Percentiles rank a stretch among this genome's conserved stretches.
These are phyloP conservation scores for Penicillium sp. DNA, from an alignment of 2,329 filamentous ascomycete species.

Conservation along the genomic window DNA sequence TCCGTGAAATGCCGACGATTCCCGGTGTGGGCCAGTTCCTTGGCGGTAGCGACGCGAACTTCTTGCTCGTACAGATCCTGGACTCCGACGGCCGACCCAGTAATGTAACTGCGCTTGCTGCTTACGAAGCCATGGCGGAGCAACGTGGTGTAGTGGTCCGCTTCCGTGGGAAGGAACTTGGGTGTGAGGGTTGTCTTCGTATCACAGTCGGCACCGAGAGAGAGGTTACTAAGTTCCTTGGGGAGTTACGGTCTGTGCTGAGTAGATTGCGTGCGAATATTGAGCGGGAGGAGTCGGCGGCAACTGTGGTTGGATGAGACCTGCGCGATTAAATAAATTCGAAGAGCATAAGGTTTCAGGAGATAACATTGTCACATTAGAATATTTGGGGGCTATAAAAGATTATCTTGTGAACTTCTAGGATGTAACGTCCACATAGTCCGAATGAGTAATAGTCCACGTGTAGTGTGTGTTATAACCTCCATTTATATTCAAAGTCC, in stretches of 20 bases:
- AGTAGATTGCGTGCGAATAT: slow-evolving; percentile 48
- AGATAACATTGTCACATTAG: not conserved
- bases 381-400: not conserved
- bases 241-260: slow-evolving; percentile 59
- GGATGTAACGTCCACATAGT: too few relatives aligned
- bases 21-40: slow-evolving; percentile 75
- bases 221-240: slow-evolving; percentile 77
- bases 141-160: slow-evolving; percentile 85
- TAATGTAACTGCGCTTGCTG: slow-evolving; percentile 71
- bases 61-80: slow-evolving; percentile 85
- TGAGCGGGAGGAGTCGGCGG: slow-evolving; percentile 50
- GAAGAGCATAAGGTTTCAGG: not conserved
- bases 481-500: too few relatives aligned
- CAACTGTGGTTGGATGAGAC: slow-evolving; percentile 19
- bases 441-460: too few relatives aligned
- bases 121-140: slow-evolving; percentile 84
- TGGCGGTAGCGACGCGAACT: slow-evolving; percentile 81
- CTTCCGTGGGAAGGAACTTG: slow-evolving; percentile 88
- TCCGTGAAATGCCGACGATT: slow-evolving; percentile 70
- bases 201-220: slow-evolving; percentile 89
- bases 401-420: too few relatives aligned
- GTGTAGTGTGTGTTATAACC: too few relatives aligned
- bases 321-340: slow-evolving; percentile 4
- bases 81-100: slow-evolving; percentile 68
- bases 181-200: slow-evolving; percentile 82